Evolutionary conservation across 1,139 yeast species (phyloP), one percentile per base, ranked within the genome.

Genomic region (Pneumocystis carinii): DNA sequence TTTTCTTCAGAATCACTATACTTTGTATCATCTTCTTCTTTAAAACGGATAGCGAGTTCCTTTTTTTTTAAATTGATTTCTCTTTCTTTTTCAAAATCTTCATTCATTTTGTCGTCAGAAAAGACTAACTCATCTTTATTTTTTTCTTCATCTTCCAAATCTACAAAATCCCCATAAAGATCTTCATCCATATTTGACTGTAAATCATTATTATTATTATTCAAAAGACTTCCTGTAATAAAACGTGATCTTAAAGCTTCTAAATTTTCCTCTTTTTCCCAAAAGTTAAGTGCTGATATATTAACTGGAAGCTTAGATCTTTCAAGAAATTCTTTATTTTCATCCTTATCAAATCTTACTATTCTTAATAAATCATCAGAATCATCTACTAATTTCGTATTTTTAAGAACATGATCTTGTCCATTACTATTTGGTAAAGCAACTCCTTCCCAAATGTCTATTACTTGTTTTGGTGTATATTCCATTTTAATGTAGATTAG

Each of bases 41-140:
- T 97, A 71, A 92, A 89, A 72, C 92, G 97, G 70, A 87, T 78
- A 66, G 90, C 83, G 66, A 90, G 78, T 71, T 88, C 86, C 66
- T 90, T 97, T 71, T 92, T 94, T 77, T 87, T 89, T 66, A 86
- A 84, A 72, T 90, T 90, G 62, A 83, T 77, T 62, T 83, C 83
- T 73, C 98, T 83, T 72, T 83, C 86, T 70, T 85, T 82, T 63
- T 83, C 89, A 58, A 84, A 75, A 0, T 87, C 65, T 32, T 67
- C 70, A 55, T 67, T 70, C 14, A 69, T 66, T 15, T 62, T 35
- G 19, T 56, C 58, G 7, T 61, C 61, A 10, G 48, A 62, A 55
- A 62, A 58, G 69, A 68, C 61, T 3, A 68, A 72, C 17, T 71
- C 75, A 1, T 73, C 75, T 1, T 73, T 76, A 64, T 69, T 72